Evolutionary conservation across 2,329 filamentous ascomycete genomes (phyloP).

Genomic region (Trichoderma cornu-damae): DNA sequence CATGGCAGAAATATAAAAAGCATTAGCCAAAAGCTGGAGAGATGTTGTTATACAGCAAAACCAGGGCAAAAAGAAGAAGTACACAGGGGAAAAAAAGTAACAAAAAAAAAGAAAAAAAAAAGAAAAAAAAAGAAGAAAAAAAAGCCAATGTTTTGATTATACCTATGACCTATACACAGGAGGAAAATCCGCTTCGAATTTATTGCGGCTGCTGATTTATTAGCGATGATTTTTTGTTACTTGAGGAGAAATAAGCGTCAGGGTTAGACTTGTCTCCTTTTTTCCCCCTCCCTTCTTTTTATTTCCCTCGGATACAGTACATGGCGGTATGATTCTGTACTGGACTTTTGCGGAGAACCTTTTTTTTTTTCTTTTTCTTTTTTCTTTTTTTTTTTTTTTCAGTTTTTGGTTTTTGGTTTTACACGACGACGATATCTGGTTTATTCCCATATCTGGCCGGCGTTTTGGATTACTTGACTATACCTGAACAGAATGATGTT

Average conservation of each 20-base stretch:
- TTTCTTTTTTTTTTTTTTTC: no score
- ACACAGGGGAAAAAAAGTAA: neutral
- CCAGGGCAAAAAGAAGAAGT: neutral
- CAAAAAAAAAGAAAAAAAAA: neutral
- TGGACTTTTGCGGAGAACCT: neutral
- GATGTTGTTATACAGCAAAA: neutral
- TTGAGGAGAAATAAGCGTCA: neutral
- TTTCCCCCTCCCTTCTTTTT: neutral
- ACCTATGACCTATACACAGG: neutral
- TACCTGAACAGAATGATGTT: constrained; percentile 19
- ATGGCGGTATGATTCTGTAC: neutral
- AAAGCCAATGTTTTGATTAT: neutral
- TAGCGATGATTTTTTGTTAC: neutral
- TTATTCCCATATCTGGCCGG: neutral
- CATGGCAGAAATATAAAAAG: constrained; percentile 44
- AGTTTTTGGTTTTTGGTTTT: no score
- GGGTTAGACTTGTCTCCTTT: neutral
- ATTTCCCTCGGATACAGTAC: no score
- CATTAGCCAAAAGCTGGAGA: neutral
- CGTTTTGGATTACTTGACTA: constrained; percentile 3
- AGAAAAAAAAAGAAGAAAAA: no score
- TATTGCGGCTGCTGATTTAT: neutral
- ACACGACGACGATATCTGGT: neutral
- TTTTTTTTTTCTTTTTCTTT: no score
- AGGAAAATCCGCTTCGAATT: neutral